phyloP scores from a whole-genome alignment of 768 basidiomycete species.

The Mycena filopes region DNA sequence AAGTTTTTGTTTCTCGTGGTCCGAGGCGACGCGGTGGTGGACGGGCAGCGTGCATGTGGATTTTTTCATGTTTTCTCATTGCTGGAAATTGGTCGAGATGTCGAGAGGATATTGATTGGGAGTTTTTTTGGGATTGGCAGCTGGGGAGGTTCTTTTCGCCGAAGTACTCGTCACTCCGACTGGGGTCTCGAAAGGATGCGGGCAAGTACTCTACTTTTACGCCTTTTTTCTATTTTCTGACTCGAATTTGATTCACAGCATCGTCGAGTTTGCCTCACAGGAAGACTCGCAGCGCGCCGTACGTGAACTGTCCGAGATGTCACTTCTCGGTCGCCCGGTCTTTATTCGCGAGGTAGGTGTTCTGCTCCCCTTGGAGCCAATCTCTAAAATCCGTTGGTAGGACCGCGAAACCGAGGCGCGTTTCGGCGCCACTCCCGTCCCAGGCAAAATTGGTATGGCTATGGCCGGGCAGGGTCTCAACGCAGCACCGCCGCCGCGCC shows the following conservation, averaged over 20 bases:
- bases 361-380: constrained; percentile 4
- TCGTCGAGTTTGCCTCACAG: constrained; percentile 92
- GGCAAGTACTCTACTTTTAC: constrained; percentile 69
- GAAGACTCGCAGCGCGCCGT: constrained; percentile 93
- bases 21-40: constrained; percentile 39
- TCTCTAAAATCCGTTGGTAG: constrained; percentile 51
- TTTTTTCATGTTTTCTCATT: constrained; percentile 54
- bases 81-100: constrained; percentile 67
- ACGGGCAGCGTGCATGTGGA: constrained; percentile 41
- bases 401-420: constrained; percentile 97
- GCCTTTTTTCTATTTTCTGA: constrained; percentile 23
- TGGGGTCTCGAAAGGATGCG: constrained; percentile 98
- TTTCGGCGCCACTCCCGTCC: constrained; percentile 94
- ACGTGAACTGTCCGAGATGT: constrained; percentile 88
- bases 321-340: constrained; percentile 92
- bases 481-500: constrained; percentile 84
- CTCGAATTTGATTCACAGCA: constrained; percentile 65
- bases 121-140: constrained; percentile 92
- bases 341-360: constrained; percentile 94
- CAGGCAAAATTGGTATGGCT: constrained; percentile 95
- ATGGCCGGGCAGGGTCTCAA: constrained; percentile 92
- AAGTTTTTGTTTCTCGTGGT: constrained; percentile 40
- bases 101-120: constrained; percentile 93
- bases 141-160: constrained; percentile 99
- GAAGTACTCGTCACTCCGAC: constrained; percentile 98